phyloP scores from a whole-genome alignment of 192 early-diverging fungal genomes.

The Entophlyctis helioformis region DNA sequence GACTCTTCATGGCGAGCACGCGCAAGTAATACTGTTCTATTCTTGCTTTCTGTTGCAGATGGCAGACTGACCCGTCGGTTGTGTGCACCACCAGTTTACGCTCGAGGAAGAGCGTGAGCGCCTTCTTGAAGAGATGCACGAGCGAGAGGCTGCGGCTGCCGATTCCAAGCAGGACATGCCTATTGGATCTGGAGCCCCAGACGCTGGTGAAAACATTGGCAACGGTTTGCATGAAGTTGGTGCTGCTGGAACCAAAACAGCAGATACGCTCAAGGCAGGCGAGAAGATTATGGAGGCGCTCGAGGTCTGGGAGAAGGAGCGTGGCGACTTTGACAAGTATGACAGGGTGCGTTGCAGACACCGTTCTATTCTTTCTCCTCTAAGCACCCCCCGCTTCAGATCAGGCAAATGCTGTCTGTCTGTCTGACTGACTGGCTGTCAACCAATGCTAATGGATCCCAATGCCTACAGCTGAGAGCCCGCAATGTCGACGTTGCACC shows the following conservation, averaged over 20 bases:
- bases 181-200: constrained; percentile 30
- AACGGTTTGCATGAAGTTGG: too few species aligned
- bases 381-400: too few species aligned
- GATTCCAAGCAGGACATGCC: constrained; percentile 15
- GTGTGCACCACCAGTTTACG: constrained; percentile 59
- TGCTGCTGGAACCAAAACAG: constrained; percentile 76
- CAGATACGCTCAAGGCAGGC: constrained; percentile 92
- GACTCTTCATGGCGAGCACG: constrained; percentile 1
- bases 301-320: constrained; percentile 78
- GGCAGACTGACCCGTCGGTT: background rate
- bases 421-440: too few species aligned
- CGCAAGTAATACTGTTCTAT: constrained; percentile 10
- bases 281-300: constrained; percentile 89
- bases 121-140: constrained; percentile 83
- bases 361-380: background rate
- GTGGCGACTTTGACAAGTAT: constrained; percentile 18
- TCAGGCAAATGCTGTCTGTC: too few species aligned
- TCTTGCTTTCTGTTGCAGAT: background rate
- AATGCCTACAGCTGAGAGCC: background rate
- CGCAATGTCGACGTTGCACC: constrained; percentile 6
- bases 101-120: constrained; percentile 93
- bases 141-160: constrained; percentile 46
- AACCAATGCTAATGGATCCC: background rate
- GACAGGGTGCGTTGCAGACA: constrained; percentile 1
- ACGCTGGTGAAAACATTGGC: too few species aligned